phyloP scores from a whole-genome alignment of 768 basidiomycete genomes.

The Tricholoma sp. region DNA sequence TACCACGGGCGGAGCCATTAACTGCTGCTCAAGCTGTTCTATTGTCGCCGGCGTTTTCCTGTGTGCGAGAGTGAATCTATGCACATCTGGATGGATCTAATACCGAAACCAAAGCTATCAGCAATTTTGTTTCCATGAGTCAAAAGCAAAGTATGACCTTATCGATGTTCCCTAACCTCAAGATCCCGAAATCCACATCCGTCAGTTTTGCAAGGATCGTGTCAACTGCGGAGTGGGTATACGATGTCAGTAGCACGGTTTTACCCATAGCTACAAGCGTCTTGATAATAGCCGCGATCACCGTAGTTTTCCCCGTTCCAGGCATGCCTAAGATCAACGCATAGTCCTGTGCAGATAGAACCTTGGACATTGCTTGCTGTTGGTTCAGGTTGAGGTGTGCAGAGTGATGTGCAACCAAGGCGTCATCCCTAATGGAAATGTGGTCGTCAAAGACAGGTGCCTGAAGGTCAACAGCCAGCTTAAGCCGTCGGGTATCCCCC shows the following conservation, averaged over 20 bases:
- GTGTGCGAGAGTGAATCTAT: conserved; percentile 62
- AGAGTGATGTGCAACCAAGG: conserved; percentile 23
- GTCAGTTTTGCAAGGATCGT: conserved; percentile 87
- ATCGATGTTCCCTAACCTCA: conserved; percentile 87
- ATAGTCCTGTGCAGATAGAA: conserved; percentile 80
- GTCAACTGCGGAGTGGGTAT: conserved; percentile 98
- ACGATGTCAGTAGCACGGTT: conserved; percentile 83
- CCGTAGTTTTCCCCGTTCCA: conserved; percentile 96
- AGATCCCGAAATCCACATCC: conserved; percentile 60
- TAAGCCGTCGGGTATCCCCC: conserved; percentile 61
- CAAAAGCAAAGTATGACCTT: conserved; percentile 49
- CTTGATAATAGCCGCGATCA: conserved; percentile 84
- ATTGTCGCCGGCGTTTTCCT: conserved; percentile 56
- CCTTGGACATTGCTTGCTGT: conserved; percentile 63
- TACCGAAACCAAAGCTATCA: neutral
- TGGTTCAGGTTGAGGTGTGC: conserved; percentile 68
- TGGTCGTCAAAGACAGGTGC: conserved; percentile 54
- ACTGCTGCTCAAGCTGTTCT: conserved; percentile 76
- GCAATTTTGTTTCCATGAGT: neutral
- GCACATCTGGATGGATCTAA: conserved; percentile 81
- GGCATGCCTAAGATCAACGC: conserved; percentile 96
- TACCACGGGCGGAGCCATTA: conserved; percentile 88
- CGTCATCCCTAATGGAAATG: conserved; percentile 13
- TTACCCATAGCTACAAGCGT: conserved; percentile 77
- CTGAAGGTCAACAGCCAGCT: conserved; percentile 78